Base-by-base conservation (phyloP, 2,329 filamentous ascomycete genomes). In the Elsinoe perseae region DNA sequence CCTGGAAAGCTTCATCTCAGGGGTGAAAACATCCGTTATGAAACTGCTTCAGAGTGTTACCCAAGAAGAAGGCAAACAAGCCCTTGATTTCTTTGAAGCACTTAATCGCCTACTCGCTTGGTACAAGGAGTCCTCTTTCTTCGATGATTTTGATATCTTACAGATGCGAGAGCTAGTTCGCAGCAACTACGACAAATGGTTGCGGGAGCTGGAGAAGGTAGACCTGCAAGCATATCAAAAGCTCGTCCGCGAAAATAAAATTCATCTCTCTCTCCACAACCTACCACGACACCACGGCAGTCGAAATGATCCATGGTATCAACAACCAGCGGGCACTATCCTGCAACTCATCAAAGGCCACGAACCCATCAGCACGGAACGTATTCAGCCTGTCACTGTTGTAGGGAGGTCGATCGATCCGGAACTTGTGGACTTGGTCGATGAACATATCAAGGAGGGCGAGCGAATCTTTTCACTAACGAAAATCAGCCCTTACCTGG, bases 251-350 rank as follows among this genome's bases (percentile, higher is more conserved):
- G 23, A 36, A 9, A 48, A 40, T 16, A 12, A 43, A 5, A 20
- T 23, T 10, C 27, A 21, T 14, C 14, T 8, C 27, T 55, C 52
- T 4, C 30, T 54, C 2, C 5, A 16, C 3, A 21, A 55, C 10
- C 23, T 55, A 30, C 57, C 59, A 12, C 20, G 21, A 3, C 42
- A 52, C 14, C 58, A 60, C 20, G 59, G 59, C n/a, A 23, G 25
- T 23, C 18, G 32, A 8, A 28, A 43, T 8, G 59, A 60, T 43
- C 54, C 53, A 4, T 58, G 59, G 57, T 44, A 56, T 14, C 57
- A 57, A 28, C 57, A 58, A 27, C 59, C 59, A 7, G 55, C 55
- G 7, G 59, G 56, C 8, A 46, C 8, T 30, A 48, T 56, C 27
- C 28, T 28, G 30, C 42, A 9, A 23, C 59, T 38, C 38, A 56